Conservation (phyloP, 768 basidiomycete species). For the Rhizopogon vinicolor region DNA sequence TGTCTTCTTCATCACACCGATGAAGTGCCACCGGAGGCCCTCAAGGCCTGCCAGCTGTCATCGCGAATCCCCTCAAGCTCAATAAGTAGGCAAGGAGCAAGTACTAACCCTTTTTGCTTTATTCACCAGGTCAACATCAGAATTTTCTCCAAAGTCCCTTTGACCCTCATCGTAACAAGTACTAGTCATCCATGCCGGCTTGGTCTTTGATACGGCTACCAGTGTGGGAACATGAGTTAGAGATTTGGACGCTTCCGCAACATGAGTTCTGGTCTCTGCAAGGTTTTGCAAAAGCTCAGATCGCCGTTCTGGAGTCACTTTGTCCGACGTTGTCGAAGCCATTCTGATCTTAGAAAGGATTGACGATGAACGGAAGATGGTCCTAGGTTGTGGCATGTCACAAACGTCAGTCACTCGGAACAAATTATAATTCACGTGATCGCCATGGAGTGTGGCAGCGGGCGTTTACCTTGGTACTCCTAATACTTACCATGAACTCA, state of each 20-base stretch:
- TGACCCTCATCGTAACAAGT: conserved; percentile 81
- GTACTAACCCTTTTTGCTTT: conserved; percentile 67
- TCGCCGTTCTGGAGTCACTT: conserved; percentile 36
- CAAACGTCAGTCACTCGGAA: not conserved
- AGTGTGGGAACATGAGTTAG: conserved; percentile 35
- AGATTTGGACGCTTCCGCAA: conserved; percentile 31
- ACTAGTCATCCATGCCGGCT: conserved; percentile 82
- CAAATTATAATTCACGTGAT: conserved; percentile 15
- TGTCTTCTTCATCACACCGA: conserved; percentile 45
- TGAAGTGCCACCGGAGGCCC: conserved; percentile 96
- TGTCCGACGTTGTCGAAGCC: conserved; percentile 9
- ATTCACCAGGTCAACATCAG: conserved; percentile 88
- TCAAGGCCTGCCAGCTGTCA: conserved; percentile 53
- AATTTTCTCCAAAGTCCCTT: conserved; percentile 96
- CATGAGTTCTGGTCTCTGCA: conserved; percentile 44
- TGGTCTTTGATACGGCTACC: conserved; percentile 92
- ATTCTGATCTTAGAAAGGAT: conserved; percentile 10
- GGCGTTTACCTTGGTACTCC: no score
- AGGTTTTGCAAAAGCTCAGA: conserved; percentile 53
- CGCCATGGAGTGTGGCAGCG: not conserved
- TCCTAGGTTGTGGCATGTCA: not conserved
- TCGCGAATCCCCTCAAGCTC: not conserved
- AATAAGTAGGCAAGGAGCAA: not conserved
- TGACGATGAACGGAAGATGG: conserved; percentile 3
- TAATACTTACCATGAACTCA: no score